Conservation (phyloP, 768 basidiomycete species). For the Suillus subluteus region DNA sequence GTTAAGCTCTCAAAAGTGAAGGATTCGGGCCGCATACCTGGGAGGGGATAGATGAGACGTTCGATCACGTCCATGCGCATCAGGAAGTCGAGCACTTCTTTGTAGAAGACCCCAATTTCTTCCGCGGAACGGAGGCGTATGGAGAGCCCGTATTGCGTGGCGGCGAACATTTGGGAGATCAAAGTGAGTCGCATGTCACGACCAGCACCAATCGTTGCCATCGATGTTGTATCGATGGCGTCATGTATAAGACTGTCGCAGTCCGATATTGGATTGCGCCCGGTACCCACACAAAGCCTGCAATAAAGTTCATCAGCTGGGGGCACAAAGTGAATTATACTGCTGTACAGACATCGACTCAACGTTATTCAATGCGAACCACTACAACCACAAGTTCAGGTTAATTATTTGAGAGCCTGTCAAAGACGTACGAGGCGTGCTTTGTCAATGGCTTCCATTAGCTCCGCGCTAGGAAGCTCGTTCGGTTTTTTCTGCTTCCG, state of each 20-base stretch:
- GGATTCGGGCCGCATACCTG: slow-evolving; percentile 31
- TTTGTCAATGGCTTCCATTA: slow-evolving; percentile 38
- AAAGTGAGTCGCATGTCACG: slow-evolving; percentile 44
- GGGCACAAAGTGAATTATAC: not conserved
- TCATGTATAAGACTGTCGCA: slow-evolving; percentile 35
- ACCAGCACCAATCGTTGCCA: slow-evolving; percentile 21
- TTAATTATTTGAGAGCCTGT: slow-evolving; percentile 21
- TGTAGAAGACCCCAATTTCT: slow-evolving; percentile 38
- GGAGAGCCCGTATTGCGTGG: slow-evolving; percentile 35
- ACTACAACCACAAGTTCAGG: slow-evolving; percentile 29
- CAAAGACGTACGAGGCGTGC: slow-evolving; percentile 40
- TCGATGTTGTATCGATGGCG: slow-evolving; percentile 32
- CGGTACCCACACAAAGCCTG: slow-evolving; percentile 48
- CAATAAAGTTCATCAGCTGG: slow-evolving; percentile 12
- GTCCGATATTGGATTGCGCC: slow-evolving; percentile 42
- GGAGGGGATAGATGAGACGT: slow-evolving; percentile 40
- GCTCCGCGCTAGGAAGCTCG: slow-evolving; percentile 31
- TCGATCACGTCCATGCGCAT: slow-evolving; percentile 39
- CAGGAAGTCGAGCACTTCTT: slow-evolving; percentile 36
- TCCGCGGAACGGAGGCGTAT: slow-evolving; percentile 32
- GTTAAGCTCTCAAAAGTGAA: slow-evolving; percentile 13
- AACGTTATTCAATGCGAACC: slow-evolving; percentile 41
- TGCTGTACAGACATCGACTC: slow-evolving; percentile 41
- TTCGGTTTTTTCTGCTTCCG: slow-evolving; percentile 32
- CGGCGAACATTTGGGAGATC: slow-evolving; percentile 37